These are phyloP conservation scores for Cladosporium oxysporum DNA, from an alignment of 2,329 filamentous ascomycete genomes.

Conservation along the genomic window DNA sequence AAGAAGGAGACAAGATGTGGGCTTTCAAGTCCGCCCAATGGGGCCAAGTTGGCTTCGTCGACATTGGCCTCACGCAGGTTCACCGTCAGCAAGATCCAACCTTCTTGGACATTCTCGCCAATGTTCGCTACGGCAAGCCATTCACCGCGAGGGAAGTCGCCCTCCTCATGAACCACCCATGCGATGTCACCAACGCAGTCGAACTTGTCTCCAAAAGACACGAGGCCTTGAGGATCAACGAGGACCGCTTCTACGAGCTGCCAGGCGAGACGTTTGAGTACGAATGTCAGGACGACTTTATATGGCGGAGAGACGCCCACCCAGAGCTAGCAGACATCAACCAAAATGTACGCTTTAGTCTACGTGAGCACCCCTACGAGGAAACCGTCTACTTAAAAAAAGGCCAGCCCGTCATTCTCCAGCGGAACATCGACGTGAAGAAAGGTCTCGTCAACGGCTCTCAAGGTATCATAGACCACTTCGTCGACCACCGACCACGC, in stretches of 20 bases:
- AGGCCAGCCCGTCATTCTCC: constrained; percentile 55
- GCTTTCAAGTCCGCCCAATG: constrained; percentile 61
- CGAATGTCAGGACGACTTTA: constrained; percentile 24
- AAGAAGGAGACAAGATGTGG: constrained; percentile 54
- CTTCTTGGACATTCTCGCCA: neutral
- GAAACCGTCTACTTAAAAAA: constrained; percentile 49
- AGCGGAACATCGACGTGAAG: constrained; percentile 51
- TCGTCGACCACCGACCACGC: constrained; percentile 17
- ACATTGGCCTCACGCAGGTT: constrained; percentile 56
- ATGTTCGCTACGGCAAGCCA: neutral
- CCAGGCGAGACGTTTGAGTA: neutral
- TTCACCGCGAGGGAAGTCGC: neutral
- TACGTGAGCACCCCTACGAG: constrained; percentile 50
- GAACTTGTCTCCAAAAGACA: neutral
- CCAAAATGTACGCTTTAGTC: neutral
- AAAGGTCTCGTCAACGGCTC: constrained; percentile 49
- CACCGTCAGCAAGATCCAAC: constrained; percentile 9
- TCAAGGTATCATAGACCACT: constrained; percentile 49
- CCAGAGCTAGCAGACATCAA: neutral
- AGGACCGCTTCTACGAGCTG: neutral
- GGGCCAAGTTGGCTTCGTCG: constrained; percentile 48
- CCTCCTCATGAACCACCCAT: neutral
- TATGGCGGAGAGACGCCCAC: neutral
- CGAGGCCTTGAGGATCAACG: neutral
- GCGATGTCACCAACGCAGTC: neutral